Evolutionary conservation across 73 alveolate species (phyloP).

Genomic region (Paramecium octaurelia): DNA sequence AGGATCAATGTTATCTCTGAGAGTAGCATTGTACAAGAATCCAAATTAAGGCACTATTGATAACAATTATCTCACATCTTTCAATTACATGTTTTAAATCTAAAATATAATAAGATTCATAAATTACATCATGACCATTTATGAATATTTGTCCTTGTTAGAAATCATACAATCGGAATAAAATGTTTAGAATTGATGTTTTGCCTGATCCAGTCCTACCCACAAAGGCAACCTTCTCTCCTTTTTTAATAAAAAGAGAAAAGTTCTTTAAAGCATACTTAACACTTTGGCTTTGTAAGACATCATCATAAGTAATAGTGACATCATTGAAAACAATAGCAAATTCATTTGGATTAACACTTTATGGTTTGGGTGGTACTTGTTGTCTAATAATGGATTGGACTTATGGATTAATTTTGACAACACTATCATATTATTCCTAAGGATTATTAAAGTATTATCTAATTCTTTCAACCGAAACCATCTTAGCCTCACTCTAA

Average conservation of each 20-base stretch:
- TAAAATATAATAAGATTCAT: not conserved
- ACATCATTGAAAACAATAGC: constrained; percentile 50
- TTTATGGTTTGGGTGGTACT: not conserved
- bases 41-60: constrained; percentile 83
- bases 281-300: not conserved
- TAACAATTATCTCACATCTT: constrained; percentile 71
- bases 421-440: constrained; percentile 24
- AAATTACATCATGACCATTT: constrained; percentile 66
- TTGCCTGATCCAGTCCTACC: constrained; percentile 95
- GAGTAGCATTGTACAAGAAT: constrained; percentile 68
- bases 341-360: not conserved
- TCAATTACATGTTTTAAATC: constrained; percentile 55
- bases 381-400: not conserved
- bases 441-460: constrained; percentile 49
- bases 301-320: constrained; percentile 57
- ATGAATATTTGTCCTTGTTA: constrained; percentile 55
- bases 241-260: constrained; percentile 47
- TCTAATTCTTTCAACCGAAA: constrained; percentile 53
- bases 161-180: constrained; percentile 77
- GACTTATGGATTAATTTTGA: not conserved
- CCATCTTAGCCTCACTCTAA: constrained; percentile 53
- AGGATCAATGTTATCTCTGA: constrained; percentile 90
- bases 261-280: constrained; percentile 50
- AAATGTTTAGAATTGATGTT: constrained; percentile 75
- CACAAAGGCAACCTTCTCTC: constrained; percentile 78